Conservation (phyloP, 2,329 filamentous ascomycete species). For the Penicillium hesseltinei region DNA sequence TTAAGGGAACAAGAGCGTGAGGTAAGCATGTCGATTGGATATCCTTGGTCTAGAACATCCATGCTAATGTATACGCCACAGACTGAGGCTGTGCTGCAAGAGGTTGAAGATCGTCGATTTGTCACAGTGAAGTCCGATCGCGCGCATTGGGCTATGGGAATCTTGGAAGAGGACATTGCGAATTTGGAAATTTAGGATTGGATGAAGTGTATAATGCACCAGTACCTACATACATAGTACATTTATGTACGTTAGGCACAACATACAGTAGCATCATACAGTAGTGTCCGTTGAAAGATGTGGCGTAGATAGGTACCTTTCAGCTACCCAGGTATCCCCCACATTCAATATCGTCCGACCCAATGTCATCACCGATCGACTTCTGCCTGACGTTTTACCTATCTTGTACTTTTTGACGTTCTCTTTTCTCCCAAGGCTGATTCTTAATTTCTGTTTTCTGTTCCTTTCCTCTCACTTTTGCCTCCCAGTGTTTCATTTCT, state of each 20-base stretch:
- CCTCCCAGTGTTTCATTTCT: not conserved
- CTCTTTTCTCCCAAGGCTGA: conserved; percentile 15
- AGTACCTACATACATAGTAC: not conserved
- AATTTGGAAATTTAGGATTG: conserved; percentile 54
- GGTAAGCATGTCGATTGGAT: conserved; percentile 15
- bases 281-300: conserved; percentile 1
- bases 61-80: conserved; percentile 24
- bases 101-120: conserved; percentile 49
- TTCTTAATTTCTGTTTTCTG: conserved; percentile 4
- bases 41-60: not conserved
- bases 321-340: not conserved
- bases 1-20: not conserved
- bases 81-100: conserved; percentile 22
- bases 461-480: not conserved
- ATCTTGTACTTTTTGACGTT: not conserved
- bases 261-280: conserved; percentile 1
- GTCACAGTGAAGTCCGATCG: conserved; percentile 64
- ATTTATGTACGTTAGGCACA: conserved; percentile 4
- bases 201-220: not conserved
- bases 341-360: not conserved
- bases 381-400: conserved; percentile 21
- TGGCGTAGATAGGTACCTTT: not conserved
- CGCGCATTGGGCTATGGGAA: conserved; percentile 72
- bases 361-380: conserved; percentile 18
- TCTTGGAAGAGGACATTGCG: conserved; percentile 75